Evolutionary conservation across 805 yeast species (phyloP).

Genomic region (Saturnispora ahearnii): DNA sequence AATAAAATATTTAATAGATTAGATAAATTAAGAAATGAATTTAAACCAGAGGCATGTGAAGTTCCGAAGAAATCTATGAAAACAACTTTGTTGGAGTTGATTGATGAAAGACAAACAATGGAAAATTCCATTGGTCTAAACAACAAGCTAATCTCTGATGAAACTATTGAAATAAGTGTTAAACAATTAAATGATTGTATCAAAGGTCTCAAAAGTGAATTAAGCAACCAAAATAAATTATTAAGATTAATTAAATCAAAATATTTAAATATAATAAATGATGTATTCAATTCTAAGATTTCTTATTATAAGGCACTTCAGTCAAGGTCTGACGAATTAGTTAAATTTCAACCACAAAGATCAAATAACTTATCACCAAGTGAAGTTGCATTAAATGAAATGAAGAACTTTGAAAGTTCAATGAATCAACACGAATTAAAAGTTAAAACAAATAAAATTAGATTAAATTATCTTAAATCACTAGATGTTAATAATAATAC

Average conservation of each 20-base stretch:
- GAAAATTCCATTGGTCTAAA: neutral
- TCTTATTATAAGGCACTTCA: constrained; percentile 81
- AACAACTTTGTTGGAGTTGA: constrained; percentile 17
- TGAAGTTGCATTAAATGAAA: constrained; percentile 16
- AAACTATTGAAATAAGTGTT: constrained; percentile 2
- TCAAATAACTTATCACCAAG: constrained; percentile 13
- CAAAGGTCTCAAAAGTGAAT: constrained; percentile 23
- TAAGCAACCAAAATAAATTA: constrained; percentile 37
- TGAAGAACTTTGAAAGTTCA: constrained; percentile 9
- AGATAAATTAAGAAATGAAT: constrained; percentile 23
- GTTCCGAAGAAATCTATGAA: constrained; percentile 23
- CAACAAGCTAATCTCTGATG: neutral
- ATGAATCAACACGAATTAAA: constrained; percentile 17
- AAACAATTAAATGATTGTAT: constrained; percentile 1
- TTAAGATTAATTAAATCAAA: constrained; percentile 36
- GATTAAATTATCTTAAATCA: constrained; percentile 42
- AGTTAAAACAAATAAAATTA: constrained; percentile 24
- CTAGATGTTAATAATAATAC: constrained; percentile 17
- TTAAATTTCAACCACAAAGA: constrained; percentile 33
- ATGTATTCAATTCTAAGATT: constrained; percentile 69
- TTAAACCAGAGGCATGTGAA: constrained; percentile 27
- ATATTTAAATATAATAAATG: constrained; percentile 43
- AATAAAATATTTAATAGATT: neutral
- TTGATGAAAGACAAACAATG: constrained; percentile 13
- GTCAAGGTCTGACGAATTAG: constrained; percentile 74